Base-by-base conservation (phyloP, 306 rosid genomes). In the Prunus fruticosa region DNA sequence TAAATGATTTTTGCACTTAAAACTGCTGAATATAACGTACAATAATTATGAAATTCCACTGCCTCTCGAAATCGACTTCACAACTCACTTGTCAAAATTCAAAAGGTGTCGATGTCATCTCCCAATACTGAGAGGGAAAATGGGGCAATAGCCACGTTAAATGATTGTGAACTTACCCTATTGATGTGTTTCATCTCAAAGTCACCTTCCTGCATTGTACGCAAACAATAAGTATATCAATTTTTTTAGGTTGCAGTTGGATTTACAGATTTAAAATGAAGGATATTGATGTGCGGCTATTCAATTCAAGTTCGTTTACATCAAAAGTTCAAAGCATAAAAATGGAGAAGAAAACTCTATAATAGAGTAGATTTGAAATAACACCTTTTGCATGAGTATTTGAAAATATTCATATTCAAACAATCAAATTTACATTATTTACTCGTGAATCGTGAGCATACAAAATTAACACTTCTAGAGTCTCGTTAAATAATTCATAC, bases 171-270 rank as follows among this genome's bases (percentile, higher is more conserved):
- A 38, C 82, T 85, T 61, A 81, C 77, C 77, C 50, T 79, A 50
- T 85, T 87, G 13, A 85, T 83, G 82, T 88, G 87, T 69, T 85
- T 88, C 91, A 88, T 85, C 84, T 88, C 91, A 63, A 81, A 88
- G 68, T 88, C 89, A 50, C 91, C 91, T 81, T 88, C 91, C 91
- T 88, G 83, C 82, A 81, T 18, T 62, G 34, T 53, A 34, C 52
- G 54, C 43, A 80, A 64, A 43, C 74, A 57, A 70, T 30, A 66
- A 11, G 23, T 71, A 65, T 13, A 13, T 68, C 64, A 51, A 70
- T 22, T 77, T 18, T 54, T 11, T 15, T 18, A 73, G 54, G 57
- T 60, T 6, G 46, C 57, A 73, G 46, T 28, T 6, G 58, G 58
- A 53, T 73, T 23, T 61, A 14, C 8, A 0, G 47, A 64, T 34